Percentiles rank a stretch among this genome's conserved stretches.
phyloP scores from a whole-genome alignment of 352 stramenopile species.

The Globisporangium lucens region DNA sequence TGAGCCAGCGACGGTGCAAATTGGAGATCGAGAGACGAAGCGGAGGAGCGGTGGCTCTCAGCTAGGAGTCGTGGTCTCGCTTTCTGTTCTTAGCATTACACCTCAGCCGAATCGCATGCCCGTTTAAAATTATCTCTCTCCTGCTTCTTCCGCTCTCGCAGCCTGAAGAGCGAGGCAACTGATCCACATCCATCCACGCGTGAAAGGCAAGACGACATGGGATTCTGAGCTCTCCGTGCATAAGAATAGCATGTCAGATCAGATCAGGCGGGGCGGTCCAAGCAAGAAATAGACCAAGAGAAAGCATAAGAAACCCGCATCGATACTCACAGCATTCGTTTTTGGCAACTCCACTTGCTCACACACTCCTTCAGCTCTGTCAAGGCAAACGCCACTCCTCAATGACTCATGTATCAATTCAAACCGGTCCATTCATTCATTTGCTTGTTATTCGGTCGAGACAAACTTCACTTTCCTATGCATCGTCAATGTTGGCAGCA shows the following conservation, averaged over 20 bases:
- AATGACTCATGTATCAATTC: background rate
- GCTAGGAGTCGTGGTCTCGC: background rate
- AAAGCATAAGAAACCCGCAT: background rate
- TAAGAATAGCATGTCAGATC: background rate
- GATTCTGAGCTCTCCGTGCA: background rate
- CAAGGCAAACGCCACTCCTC: no score
- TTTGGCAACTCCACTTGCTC: background rate
- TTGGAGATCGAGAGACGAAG: constrained; percentile 1
- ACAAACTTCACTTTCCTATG: background rate
- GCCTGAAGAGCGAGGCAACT: background rate
- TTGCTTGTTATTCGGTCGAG: background rate
- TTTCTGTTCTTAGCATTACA: background rate
- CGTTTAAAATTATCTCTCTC: background rate
- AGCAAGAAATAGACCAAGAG: background rate
- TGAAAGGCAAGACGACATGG: background rate
- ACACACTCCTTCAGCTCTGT: background rate
- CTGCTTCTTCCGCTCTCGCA: no score
- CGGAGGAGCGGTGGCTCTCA: background rate
- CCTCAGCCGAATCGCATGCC: background rate
- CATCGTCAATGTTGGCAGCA: background rate
- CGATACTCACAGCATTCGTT: background rate
- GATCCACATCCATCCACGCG: background rate
- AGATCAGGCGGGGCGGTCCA: background rate
- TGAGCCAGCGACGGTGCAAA: background rate
- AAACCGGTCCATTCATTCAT: background rate